Evolutionary conservation across 805 yeast species (phyloP).

Genomic region (Schizosaccharomyces japonicus): DNA sequence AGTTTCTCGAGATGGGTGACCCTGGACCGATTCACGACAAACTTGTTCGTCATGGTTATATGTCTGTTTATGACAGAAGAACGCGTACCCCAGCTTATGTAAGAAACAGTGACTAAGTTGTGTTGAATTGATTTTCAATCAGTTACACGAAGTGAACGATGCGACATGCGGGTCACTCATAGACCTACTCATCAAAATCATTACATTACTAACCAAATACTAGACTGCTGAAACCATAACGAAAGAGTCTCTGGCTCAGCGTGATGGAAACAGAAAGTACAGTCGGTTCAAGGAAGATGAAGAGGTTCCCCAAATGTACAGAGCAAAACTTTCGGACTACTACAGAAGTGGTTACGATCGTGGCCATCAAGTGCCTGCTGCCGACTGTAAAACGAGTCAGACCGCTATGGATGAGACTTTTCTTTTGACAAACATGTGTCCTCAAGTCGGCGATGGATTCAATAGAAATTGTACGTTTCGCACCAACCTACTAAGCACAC

Average conservation of each 20-base stretch:
- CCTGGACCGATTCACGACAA: constrained; percentile 89
- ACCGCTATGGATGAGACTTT: constrained; percentile 89
- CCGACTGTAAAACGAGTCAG: constrained; percentile 80
- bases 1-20: constrained; percentile 73
- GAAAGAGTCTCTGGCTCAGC: constrained; percentile 32
- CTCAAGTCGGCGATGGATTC: constrained; percentile 94
- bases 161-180: not conserved
- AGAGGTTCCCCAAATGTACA: constrained; percentile 44
- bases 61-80: constrained; percentile 66
- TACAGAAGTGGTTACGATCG: constrained; percentile 90
- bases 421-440: constrained; percentile 69
- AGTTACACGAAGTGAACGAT: not conserved
- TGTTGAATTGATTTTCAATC: not conserved
- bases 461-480: constrained; percentile 54
- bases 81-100: constrained; percentile 63
- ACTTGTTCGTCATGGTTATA: constrained; percentile 46
- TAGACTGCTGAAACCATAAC: constrained; percentile 71
- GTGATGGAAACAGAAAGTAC: constrained; percentile 50
- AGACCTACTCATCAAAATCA: not conserved
- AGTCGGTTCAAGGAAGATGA: constrained; percentile 78
- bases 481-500: too few relatives aligned
- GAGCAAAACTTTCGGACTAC: constrained; percentile 60
- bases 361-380: constrained; percentile 83
- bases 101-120: not conserved
- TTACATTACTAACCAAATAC: constrained; percentile 6